A percentile compares a stretch with the other conserved stretches of the same genome.
These are phyloP conservation scores for Xylariaceae sp. DNA, from an alignment of 2,329 filamentous ascomycete genomes.

Conservation along the genomic window DNA sequence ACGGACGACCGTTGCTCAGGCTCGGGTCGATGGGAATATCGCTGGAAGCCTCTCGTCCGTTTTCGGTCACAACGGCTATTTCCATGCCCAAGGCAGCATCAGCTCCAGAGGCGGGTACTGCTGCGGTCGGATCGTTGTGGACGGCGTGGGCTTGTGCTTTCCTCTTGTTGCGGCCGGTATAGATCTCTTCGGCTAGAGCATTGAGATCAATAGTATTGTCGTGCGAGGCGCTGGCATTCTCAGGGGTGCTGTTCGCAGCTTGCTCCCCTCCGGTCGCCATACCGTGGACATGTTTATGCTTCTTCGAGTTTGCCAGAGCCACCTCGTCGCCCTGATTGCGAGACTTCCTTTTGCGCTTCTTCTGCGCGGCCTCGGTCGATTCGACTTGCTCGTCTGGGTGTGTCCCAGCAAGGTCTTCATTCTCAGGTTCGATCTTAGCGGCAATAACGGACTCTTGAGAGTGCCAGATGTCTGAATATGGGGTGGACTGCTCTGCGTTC, in stretches of 20 bases:
- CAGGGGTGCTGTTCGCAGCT: background rate
- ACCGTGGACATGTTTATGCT: conserved; percentile 14
- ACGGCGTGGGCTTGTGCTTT: conserved; percentile 2
- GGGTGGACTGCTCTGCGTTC: no score
- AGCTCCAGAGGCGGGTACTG: no score
- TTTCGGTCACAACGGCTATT: no score
- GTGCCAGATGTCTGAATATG: conserved; percentile 12
- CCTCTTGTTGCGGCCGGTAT: conserved; percentile 18
- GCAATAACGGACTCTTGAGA: conserved; percentile 5
- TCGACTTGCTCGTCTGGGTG: background rate
- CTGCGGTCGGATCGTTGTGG: conserved; percentile 1
- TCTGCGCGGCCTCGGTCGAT: background rate
- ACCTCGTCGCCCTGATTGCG: conserved; percentile 6
- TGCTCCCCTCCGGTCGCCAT: background rate
- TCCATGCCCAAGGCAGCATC: background rate
- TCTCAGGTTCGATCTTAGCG: conserved; percentile 7
- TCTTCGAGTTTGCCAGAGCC: conserved; percentile 12
- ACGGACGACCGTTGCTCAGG: no score
- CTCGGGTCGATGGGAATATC: no score
- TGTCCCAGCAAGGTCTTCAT: conserved; percentile 2
- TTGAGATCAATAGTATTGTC: conserved; percentile 16
- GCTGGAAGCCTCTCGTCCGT: no score
- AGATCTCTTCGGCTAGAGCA: conserved; percentile 22
- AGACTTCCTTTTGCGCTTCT: conserved; percentile 14
- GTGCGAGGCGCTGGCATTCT: background rate